phyloP scores from a whole-genome alignment of 75 land plant species.

The Selaginella moellendorffii region DNA sequence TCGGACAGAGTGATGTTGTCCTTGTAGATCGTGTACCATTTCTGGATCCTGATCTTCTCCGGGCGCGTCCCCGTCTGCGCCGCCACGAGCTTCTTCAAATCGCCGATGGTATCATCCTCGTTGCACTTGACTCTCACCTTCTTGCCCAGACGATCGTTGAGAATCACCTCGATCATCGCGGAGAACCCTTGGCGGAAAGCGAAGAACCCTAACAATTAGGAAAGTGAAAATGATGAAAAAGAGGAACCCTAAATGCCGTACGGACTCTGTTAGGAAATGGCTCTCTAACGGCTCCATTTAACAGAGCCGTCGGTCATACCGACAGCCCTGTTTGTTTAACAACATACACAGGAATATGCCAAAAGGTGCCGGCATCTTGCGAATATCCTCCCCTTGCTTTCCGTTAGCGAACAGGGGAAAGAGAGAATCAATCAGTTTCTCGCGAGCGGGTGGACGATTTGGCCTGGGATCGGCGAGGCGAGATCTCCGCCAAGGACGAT shows the following conservation, averaged over 20 bases:
- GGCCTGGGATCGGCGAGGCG: too few species aligned
- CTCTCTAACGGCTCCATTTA: neutral
- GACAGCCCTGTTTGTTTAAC: neutral
- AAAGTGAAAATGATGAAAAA: neutral
- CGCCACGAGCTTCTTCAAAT: conserved; percentile 29
- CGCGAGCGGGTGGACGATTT: too few species aligned
- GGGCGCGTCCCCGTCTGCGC: conserved; percentile 27
- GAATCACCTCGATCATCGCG: conserved; percentile 29
- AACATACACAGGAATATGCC: neutral
- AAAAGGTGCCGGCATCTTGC: neutral
- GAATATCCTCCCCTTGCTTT: neutral
- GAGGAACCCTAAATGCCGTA: too few species aligned
- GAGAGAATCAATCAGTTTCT: neutral
- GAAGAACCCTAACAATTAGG: neutral
- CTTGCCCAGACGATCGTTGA: conserved; percentile 82
- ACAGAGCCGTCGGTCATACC: neutral
- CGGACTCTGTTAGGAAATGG: neutral
- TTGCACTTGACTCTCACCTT: conserved; percentile 50
- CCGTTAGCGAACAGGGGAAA: neutral
- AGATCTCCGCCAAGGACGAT: too few species aligned
- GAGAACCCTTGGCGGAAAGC: neutral
- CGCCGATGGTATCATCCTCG: conserved; percentile 27
- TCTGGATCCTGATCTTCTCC: conserved; percentile 29
- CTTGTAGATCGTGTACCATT: conserved; percentile 32
- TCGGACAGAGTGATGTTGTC: conserved; percentile 26